phyloP scores from a whole-genome alignment of 1,284 basidiomycete genomes.

The Sporisorium sorghi region DNA sequence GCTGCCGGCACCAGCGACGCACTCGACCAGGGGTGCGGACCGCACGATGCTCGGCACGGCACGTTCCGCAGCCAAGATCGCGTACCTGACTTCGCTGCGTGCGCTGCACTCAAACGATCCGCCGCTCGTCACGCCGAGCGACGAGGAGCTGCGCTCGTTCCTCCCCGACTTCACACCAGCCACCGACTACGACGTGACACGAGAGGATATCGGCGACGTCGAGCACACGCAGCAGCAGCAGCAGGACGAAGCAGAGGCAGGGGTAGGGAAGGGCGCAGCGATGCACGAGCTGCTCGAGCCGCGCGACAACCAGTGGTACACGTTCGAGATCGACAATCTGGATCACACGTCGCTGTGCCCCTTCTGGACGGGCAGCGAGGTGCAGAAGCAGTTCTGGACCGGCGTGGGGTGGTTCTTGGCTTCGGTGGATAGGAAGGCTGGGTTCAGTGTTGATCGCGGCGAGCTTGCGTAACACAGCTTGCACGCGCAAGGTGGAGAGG shows the following conservation, averaged over 20 bases:
- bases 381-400: conserved; percentile 51
- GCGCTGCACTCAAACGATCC: conserved; percentile 20
- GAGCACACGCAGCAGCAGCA: no score
- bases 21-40: not conserved
- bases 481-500: no score
- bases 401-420: conserved; percentile 47
- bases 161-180: conserved; percentile 12
- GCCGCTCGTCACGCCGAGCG: conserved; percentile 29
- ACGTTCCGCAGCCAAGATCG: conserved; percentile 13
- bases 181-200: no score
- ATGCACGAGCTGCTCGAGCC: conserved; percentile 14
- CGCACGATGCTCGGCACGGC: conserved; percentile 18
- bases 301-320: conserved; percentile 47
- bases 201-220: no score
- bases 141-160: conserved; percentile 31
- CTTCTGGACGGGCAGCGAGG: conserved; percentile 52
- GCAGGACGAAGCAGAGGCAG: no score
- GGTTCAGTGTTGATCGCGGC: conserved; percentile 1
- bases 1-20: conserved; percentile 23
- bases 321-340: conserved; percentile 28
- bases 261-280: no score
- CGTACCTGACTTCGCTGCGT: conserved; percentile 30
- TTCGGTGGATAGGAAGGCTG: conserved; percentile 25
- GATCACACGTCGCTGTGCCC: conserved; percentile 49
- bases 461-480: not conserved